Conservation (phyloP, 495 filamentous ascomycete species). For the Parmelia sp. region DNA sequence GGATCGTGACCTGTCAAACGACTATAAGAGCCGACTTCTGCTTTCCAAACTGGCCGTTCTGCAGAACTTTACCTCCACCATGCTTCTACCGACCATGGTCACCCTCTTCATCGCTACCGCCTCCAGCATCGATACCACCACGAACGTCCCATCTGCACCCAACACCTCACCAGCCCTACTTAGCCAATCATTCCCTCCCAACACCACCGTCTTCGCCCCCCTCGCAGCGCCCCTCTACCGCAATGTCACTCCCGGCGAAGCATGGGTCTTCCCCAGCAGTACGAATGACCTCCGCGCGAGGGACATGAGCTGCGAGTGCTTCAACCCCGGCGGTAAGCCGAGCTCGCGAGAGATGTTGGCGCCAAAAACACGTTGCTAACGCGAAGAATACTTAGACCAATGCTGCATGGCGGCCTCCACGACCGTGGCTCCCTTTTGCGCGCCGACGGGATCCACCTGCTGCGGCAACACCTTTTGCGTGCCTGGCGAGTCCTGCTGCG, state of each 20-base stretch:
- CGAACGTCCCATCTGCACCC: background rate
- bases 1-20: background rate
- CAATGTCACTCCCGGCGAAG: slow-evolving; percentile 19
- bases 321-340: slow-evolving; percentile 18
- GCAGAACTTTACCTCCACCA: background rate
- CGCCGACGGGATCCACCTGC: slow-evolving; percentile 16
- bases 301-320: slow-evolving; percentile 24
- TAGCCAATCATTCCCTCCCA: background rate
- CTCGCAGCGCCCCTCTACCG: slow-evolving; percentile 16
- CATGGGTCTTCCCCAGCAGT: slow-evolving; percentile 22
- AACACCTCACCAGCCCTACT: background rate
- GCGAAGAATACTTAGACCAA: slow-evolving; percentile 6
- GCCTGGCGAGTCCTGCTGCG: slow-evolving; percentile 21
- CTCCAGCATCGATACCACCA: background rate
- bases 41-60: background rate
- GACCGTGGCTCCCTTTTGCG: slow-evolving; percentile 15
- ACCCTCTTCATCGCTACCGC: background rate
- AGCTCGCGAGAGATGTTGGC: too few species aligned
- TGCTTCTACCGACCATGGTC: background rate
- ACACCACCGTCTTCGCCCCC: background rate
- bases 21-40: background rate
- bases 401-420: slow-evolving; percentile 21
- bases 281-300: slow-evolving; percentile 14
- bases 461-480: slow-evolving; percentile 19
- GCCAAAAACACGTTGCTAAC: too few species aligned